phyloP scores from a whole-genome alignment of 2,329 filamentous ascomycete genomes.

The Claviceps digitariae region DNA sequence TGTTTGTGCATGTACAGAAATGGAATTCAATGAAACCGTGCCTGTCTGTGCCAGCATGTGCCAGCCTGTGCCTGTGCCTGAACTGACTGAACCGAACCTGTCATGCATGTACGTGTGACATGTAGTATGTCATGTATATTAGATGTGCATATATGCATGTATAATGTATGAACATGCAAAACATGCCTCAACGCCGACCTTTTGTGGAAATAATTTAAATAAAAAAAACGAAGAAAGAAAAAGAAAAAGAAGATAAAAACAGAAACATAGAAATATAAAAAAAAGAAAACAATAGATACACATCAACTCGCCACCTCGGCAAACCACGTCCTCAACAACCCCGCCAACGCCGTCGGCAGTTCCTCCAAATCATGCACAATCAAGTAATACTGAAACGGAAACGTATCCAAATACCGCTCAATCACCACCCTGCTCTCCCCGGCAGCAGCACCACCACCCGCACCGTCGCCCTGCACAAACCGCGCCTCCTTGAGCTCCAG shows the following conservation, averaged over 20 bases:
- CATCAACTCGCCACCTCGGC: conserved; percentile 41
- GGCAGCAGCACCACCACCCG: conserved; percentile 1
- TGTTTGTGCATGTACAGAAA: no score
- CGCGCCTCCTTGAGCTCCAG: conserved; percentile 78
- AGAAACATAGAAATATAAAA: not conserved
- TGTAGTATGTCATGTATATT: no score
- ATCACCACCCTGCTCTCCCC: conserved; percentile 60
- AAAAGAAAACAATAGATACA: not conserved
- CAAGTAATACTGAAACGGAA: conserved; percentile 94
- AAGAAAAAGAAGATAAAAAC: not conserved
- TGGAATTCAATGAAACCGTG: no score
- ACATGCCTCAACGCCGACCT: no score
- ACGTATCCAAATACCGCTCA: conserved; percentile 84
- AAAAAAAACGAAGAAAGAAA: not conserved
- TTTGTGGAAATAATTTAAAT: no score
- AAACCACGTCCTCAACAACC: conserved; percentile 92
- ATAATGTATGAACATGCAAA: no score
- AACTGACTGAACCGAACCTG: no score
- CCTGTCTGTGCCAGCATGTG: no score
- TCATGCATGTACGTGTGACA: no score
- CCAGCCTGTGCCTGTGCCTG: no score
- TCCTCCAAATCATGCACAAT: conserved; percentile 88
- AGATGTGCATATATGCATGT: no score
- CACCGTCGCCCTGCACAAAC: conserved; percentile 49
- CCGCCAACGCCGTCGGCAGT: conserved; percentile 75